Base-by-base conservation (phyloP, 768 basidiomycete genomes). In the Sporobolomyces phaffii region DNA sequence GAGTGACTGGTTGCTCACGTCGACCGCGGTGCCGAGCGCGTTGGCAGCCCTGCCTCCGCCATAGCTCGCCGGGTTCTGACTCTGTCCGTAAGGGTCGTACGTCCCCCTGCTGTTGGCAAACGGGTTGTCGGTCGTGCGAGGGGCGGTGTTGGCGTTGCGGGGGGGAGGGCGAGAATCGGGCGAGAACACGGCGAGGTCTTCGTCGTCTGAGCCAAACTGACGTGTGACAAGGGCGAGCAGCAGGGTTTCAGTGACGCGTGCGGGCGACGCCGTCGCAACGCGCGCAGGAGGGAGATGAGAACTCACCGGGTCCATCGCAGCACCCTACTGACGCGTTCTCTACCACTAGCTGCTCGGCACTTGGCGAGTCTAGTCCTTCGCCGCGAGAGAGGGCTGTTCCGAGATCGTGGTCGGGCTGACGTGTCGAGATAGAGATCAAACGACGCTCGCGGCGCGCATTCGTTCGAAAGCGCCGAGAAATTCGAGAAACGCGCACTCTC, bases 21-120 rank as follows among this genome's bases (percentile, higher is more conserved):
- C 70, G 22, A 50, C 54, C 36, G 70, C 65, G 5, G 65, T 64
- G 1, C 70, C 65, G 13, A 43, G 67, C 9, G 14, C 15, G 48
- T 58, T 67, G 20, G 70, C 65, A 4, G 70, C 62, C 45, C 57
- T 52, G 3, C 70, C 70, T 29, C 70, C 65, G 1, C 70, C 65
- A 15, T 71, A 71, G 18, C 41, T 54, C 34, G 70, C 65, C 2
- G 65, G 70, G 65, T 71, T 71, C 65, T 71, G 70, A 34, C 52
- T 60, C 49, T 70, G 69, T 4, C 60, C 64, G 18, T 60, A 56
- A 22, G 61, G 43, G 52, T 70, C 69, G 53, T 70, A 70, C 18
- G 41, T 33, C 9, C 69, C 69, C 6, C 33, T 14, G 5, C 61
- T 14, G 48, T 70, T 70, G n/a, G 53, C 28, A 54, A 71, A 67